Evolutionary conservation across 225 moss, liverwort and hornwort species (phyloP).

Genomic region (Antitrichia curtipendula): DNA sequence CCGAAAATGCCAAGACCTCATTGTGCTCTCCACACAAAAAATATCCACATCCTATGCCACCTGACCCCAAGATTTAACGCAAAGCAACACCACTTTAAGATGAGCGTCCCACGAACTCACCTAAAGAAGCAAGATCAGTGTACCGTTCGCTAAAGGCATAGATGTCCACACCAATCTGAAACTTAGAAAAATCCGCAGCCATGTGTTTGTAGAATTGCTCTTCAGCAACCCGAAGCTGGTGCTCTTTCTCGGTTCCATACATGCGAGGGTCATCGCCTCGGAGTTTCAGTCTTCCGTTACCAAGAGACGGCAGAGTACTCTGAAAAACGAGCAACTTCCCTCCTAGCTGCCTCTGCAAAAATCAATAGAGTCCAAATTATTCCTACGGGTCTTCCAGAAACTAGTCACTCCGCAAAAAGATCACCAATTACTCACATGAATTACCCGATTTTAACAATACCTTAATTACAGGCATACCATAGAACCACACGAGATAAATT

Average conservation of each 20-base stretch:
- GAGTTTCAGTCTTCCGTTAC: conserved; percentile 80
- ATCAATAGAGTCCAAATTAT: not conserved
- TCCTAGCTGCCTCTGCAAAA: conserved; percentile 84
- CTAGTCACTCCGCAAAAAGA: not conserved
- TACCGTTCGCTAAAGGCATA: conserved; percentile 88
- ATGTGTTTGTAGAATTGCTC: conserved; percentile 94
- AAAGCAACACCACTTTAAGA: not conserved
- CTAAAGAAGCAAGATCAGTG: conserved; percentile 85
- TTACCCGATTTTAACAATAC: not conserved
- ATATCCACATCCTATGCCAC: not conserved
- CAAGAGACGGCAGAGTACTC: conserved; percentile 84
- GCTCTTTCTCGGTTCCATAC: conserved; percentile 89
- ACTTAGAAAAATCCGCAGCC: conserved; percentile 94
- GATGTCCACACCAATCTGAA: conserved; percentile 82
- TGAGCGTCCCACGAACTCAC: conserved; percentile 11
- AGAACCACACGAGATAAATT: not conserved
- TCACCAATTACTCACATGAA: not conserved
- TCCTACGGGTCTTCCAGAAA: not conserved
- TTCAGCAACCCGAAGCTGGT: conserved; percentile 61
- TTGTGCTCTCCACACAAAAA: not conserved
- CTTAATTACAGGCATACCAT: not conserved
- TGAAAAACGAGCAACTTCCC: conserved; percentile 95
- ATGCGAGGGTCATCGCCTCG: conserved; percentile 85
- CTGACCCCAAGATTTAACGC: not conserved
- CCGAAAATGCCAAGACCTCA: not conserved